phyloP scores from a whole-genome alignment of 371 early-diverging fungal genomes.

The Mortierella sp. region DNA sequence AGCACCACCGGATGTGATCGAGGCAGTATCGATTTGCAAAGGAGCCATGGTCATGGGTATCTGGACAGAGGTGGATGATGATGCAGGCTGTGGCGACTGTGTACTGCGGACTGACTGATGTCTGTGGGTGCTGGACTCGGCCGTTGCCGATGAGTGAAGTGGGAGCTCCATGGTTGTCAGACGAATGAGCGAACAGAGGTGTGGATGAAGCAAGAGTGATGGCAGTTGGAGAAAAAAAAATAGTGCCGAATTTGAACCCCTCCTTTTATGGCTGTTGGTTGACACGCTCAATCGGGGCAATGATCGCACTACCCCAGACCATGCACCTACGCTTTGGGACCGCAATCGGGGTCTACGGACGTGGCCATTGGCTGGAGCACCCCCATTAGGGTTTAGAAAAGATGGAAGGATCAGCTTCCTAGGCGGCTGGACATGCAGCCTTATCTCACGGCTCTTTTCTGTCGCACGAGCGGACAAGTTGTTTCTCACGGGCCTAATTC shows the following conservation, averaged over 20 bases:
- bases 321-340: too few relatives aligned
- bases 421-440: slow-evolving; percentile 1
- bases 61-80: slow-evolving; percentile 14
- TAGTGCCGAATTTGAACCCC: too few relatives aligned
- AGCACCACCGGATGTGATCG: slow-evolving; percentile 3
- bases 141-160: slow-evolving; percentile 1
- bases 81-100: slow-evolving; percentile 2
- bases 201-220: background rate
- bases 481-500: too few relatives aligned
- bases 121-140: slow-evolving; percentile 7
- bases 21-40: slow-evolving; percentile 10
- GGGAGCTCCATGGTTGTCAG: slow-evolving; percentile 9
- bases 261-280: background rate
- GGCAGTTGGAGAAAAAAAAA: too few relatives aligned
- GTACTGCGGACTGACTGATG: slow-evolving; percentile 9
- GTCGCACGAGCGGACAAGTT: too few relatives aligned
- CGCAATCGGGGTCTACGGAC: background rate
- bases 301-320: too few relatives aligned
- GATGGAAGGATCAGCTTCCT: slow-evolving; percentile 12
- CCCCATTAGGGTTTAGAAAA: slow-evolving; percentile 12
- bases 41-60: slow-evolving; percentile 13
- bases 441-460: slow-evolving; percentile 1
- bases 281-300: too few relatives aligned
- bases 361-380: slow-evolving; percentile 1
- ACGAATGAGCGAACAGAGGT: background rate